A percentile compares a stretch with the other conserved stretches of the same genome.
These are phyloP conservation scores for Amoeboaphelidium protococcarum DNA, from an alignment of 371 early-diverging fungal genomes.

Conservation along the genomic window DNA sequence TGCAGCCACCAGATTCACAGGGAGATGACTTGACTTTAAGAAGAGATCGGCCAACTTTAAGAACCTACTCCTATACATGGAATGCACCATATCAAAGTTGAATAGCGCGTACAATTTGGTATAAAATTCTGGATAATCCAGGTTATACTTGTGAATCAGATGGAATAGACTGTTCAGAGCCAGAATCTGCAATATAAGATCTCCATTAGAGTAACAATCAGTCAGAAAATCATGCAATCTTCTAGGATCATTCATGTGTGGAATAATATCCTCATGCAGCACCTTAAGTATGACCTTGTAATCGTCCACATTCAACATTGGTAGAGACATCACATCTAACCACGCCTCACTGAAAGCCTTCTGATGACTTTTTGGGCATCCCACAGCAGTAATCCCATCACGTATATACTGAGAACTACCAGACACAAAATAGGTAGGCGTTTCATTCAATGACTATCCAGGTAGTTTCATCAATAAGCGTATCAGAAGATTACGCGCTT, in stretches of 20 bases:
- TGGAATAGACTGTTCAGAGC: conserved; percentile 78
- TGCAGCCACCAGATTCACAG: conserved; percentile 59
- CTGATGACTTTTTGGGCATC: conserved; percentile 12
- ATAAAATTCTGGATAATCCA: conserved; percentile 92
- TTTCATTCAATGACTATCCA: neutral
- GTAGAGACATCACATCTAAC: conserved; percentile 42
- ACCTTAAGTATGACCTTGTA: conserved; percentile 49
- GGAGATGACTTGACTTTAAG: conserved; percentile 62
- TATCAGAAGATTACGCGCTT: neutral
- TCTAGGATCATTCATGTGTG: conserved; percentile 43
- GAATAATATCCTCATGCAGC: conserved; percentile 60
- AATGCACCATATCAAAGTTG: conserved; percentile 56
- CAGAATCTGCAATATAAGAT: conserved; percentile 51
- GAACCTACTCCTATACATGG: conserved; percentile 73
- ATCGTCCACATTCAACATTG: conserved; percentile 30
- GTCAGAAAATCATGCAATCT: conserved; percentile 70
- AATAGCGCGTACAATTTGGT: conserved; percentile 63
- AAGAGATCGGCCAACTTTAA: conserved; percentile 63
- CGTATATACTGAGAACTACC: neutral
- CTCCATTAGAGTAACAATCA: conserved; percentile 53
- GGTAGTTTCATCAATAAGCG: neutral
- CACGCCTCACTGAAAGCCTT: conserved; percentile 44
- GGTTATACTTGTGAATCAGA: conserved; percentile 59
- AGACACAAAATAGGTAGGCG: neutral
- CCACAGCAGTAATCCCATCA: neutral